phyloP scores from a whole-genome alignment of 192 early-diverging fungal genomes.

The Rhizophagus sp. region DNA sequence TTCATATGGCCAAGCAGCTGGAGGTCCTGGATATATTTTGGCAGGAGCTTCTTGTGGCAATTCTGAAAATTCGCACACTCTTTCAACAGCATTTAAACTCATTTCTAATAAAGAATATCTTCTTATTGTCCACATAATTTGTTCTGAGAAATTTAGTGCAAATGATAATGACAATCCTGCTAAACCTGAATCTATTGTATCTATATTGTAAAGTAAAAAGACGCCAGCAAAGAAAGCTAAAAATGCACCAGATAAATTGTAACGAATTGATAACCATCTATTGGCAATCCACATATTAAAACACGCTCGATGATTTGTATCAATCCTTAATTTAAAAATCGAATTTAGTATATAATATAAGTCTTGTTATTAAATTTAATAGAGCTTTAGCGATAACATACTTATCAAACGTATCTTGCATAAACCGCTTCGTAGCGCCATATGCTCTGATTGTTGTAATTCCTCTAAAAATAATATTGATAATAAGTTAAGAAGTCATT shows the following conservation, averaged over 20 bases:
- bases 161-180: slow-evolving; percentile 86
- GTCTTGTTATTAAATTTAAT: too few relatives aligned
- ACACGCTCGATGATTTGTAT: slow-evolving; percentile 77
- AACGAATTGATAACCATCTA: slow-evolving; percentile 82
- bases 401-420: slow-evolving; percentile 50
- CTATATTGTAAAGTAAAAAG: slow-evolving; percentile 37
- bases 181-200: slow-evolving; percentile 65
- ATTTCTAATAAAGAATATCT: slow-evolving; percentile 80
- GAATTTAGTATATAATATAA: not conserved
- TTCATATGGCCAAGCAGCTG: slow-evolving; percentile 60
- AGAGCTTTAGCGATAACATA: not conserved
- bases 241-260: slow-evolving; percentile 67
- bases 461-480: slow-evolving; percentile 39
- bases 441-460: slow-evolving; percentile 85
- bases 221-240: slow-evolving; percentile 70
- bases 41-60: slow-evolving; percentile 69
- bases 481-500: not conserved
- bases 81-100: slow-evolving; percentile 84
- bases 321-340: slow-evolving; percentile 31
- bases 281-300: slow-evolving; percentile 78
- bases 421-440: slow-evolving; percentile 34
- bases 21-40: slow-evolving; percentile 28
- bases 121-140: slow-evolving; percentile 76
- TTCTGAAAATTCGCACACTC: slow-evolving; percentile 76
- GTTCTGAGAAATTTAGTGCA: slow-evolving; percentile 76